Percentiles rank a stretch among this genome's conserved stretches.
Evolutionary conservation across 306 rosid genomes (phyloP).

Genomic region (Cucumis cinereus): DNA sequence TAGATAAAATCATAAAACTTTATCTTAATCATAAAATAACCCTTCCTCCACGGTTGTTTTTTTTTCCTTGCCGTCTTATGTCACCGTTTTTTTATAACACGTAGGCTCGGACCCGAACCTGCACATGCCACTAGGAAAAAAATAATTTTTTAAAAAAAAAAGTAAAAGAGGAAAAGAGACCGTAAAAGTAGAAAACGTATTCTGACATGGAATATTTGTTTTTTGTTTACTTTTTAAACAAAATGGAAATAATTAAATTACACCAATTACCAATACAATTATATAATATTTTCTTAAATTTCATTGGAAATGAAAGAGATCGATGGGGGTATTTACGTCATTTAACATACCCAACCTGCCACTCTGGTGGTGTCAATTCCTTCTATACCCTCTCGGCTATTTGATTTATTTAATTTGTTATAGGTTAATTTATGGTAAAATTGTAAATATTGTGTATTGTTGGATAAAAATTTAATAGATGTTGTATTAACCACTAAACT

Average conservation of each 20-base stretch:
- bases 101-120: slow-evolving; percentile 21
- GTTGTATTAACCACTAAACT: too few relatives aligned
- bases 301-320: neutral
- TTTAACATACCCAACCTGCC: neutral
- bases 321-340: slow-evolving; percentile 1
- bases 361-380: neutral
- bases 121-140: neutral
- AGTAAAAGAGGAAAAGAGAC: neutral
- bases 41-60: neutral
- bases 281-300: neutral
- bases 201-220: slow-evolving; percentile 3
- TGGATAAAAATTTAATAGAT: too few relatives aligned
- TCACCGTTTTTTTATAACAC: neutral
- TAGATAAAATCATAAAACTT: slow-evolving; percentile 4
- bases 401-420: neutral
- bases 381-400: neutral
- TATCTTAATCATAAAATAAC: neutral
- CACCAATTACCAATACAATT: neutral
- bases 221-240: neutral
- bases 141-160: neutral
- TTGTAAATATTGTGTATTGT: too few relatives aligned
- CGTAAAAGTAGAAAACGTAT: neutral
- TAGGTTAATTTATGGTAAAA: too few relatives aligned
- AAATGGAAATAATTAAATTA: neutral
- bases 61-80: neutral